Base-by-base conservation (phyloP, 2,329 filamentous ascomycete species). In the Pseudocercospora fijiensis region DNA sequence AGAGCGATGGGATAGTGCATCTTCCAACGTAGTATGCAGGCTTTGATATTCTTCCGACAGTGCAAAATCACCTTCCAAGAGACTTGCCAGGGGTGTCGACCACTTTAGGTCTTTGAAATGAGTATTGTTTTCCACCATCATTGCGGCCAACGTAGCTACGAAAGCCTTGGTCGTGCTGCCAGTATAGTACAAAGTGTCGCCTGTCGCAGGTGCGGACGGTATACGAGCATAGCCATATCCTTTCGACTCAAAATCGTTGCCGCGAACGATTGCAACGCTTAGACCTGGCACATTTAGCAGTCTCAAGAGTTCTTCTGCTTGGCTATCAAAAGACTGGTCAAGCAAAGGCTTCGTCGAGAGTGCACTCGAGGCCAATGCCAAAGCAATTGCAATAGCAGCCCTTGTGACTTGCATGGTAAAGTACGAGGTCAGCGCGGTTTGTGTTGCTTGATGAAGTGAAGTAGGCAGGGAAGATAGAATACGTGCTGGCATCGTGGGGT, bases 51-150 rank as follows among this genome's bases (percentile, higher is more conserved):
- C 62, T 52, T 73, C 68, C 3, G 59, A 64, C 1, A 76, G 70
- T 3, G 70, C 68, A 56, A 75, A 76, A 49, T 75, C 72, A 18
- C 68, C 65, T 11, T 68, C 72, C 53, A 78, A 71, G 3, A 78
- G 37, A 4, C 69, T 37, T 28, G 65, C 65, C 8, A 79, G 60
- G 3, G 75, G 75, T 1, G 76, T 77, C 2, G 69, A 65, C 74
- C 77, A 78, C 20, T 57, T 63, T 6, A 68, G 16, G 1, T 61
- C 37, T n/a, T 49, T 18, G 13, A 47, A 20, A 8, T 30, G 47
- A 9, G 51, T 55, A 18, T 45, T 45, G 26, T 66, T 53, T 4
- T 57, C 41, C 1, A 72, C 67, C 1, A 73, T 58, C 33, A 67
- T 60, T 4, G 62, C 61, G 9, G 70, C 64, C 6, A 69, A 52